Conservation (phyloP, 2,329 filamentous ascomycete genomes). For the Cytospora mali region DNA sequence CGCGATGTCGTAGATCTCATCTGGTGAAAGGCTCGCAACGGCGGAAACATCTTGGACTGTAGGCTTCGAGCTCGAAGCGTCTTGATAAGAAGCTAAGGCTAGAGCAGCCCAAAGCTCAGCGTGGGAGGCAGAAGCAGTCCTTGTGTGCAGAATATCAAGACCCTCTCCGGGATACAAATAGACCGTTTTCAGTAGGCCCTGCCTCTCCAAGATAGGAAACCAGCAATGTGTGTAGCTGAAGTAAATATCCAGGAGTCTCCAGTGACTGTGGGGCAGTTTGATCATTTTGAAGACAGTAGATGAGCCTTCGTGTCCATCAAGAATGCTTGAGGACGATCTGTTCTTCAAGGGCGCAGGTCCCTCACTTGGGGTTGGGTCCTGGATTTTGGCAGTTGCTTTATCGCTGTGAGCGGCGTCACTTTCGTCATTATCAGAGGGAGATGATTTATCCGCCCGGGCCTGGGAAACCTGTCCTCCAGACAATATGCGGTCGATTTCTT, state of each 20-base stretch:
- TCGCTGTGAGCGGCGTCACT: conserved; percentile 33
- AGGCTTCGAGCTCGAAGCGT: conserved; percentile 37
- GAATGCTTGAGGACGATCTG: neutral
- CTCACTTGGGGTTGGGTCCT: neutral
- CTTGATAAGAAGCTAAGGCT: conserved; percentile 59
- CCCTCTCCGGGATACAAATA: conserved; percentile 45
- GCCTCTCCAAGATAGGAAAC: conserved; percentile 73
- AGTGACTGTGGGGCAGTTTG: conserved; percentile 56
- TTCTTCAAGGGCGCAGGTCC: neutral
- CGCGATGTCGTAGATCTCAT: conserved; percentile 54
- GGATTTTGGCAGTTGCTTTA: conserved; percentile 5
- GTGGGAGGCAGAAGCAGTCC: conserved; percentile 43
- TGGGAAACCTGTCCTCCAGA: conserved; percentile 46
- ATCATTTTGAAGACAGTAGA: conserved; percentile 17
- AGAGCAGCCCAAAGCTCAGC: conserved; percentile 64
- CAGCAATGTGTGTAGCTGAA: conserved; percentile 76
- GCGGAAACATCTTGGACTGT: conserved; percentile 24
- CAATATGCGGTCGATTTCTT: conserved; percentile 64
- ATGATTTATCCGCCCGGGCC: conserved; percentile 37
- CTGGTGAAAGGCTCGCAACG: conserved; percentile 35
- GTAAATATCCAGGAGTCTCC: conserved; percentile 69
- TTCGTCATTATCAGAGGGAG: conserved; percentile 37
- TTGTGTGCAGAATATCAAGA: conserved; percentile 31
- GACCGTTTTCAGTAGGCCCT: conserved; percentile 56
- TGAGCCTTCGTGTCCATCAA: neutral